phyloP scores from a whole-genome alignment of 2,329 filamentous ascomycete species.

The Colletotrichum falcatum region DNA sequence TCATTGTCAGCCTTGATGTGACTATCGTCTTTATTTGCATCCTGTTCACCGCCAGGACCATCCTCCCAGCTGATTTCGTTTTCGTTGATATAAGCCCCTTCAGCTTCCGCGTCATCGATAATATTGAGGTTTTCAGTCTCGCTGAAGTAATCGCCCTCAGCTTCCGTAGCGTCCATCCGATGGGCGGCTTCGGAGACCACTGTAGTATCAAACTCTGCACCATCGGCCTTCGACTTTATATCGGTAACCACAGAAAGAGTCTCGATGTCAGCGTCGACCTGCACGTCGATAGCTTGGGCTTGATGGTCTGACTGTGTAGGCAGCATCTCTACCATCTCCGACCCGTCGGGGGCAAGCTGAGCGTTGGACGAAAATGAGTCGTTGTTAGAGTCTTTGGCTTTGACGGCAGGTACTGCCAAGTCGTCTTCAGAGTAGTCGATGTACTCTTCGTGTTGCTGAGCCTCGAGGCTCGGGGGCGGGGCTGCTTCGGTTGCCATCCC shows the following conservation, averaged over 20 bases:
- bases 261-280: slow-evolving; percentile 5
- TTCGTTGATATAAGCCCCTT: slow-evolving; percentile 15
- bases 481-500: slow-evolving; percentile 35
- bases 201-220: background rate
- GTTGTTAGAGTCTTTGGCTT: slow-evolving; percentile 21
- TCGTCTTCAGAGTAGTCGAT: slow-evolving; percentile 42
- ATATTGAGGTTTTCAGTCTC: background rate
- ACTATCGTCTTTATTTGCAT: background rate
- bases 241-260: slow-evolving; percentile 1
- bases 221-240: background rate
- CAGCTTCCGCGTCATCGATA: background rate
- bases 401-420: slow-evolving; percentile 16
- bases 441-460: slow-evolving; percentile 34
- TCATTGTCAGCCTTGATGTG: background rate
- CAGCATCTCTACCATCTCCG: background rate
- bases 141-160: slow-evolving; percentile 14
- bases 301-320: slow-evolving; percentile 44
- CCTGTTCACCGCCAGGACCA: slow-evolving; percentile 14
- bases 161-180: background rate
- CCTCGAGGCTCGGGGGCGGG: slow-evolving; percentile 23
- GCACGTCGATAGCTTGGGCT: slow-evolving; percentile 21
- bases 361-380: slow-evolving; percentile 26
- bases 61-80: slow-evolving; percentile 44
- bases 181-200: background rate
- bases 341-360: slow-evolving; percentile 11